Base-by-base conservation (phyloP, 2,329 filamentous ascomycete genomes). In the Verticillium nubilum region DNA sequence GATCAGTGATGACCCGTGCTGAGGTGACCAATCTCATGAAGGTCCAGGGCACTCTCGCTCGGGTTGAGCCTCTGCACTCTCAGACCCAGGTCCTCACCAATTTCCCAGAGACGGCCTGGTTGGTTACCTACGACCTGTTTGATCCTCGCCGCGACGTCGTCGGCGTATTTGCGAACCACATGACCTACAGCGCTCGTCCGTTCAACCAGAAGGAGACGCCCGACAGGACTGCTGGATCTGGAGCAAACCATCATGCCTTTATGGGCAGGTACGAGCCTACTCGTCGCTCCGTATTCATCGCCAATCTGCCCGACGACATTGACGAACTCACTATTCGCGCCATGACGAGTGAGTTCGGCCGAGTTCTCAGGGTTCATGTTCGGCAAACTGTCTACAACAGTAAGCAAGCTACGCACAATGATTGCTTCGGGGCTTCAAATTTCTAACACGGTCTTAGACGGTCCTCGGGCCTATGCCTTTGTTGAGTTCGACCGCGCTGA, bases 111-210 rank as follows among this genome's bases (percentile, higher is more conserved):
- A 68, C 69, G 12, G 70, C 75, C 2, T 73, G 83, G 1, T 63
- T 83, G 5, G 76, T 84, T 29, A 74, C 79, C 27, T 86, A 80
- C 61, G 70, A 74, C 47, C 74, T 74, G 62, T 86, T 82, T 56
- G 80, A 86, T 60, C 72, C 78, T 3, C 72, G 70, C 26, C 76
- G 83, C 25, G 77, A 84, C 59, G 76, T 84, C 4, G 71, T 78
- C 29, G 66, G 71, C 27, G 82, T 73, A 12, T 73, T 76, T 62
- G 66, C 73, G 58, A 64, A 72, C 58, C 62, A 77, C 61, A 62
- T 67, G 33, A 56, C 62, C 13, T 72, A 71, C 52, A 67, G 65
- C 2, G 69, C 74, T 53, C 61, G 67, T 4, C 63, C 70, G 1
- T 72, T 72, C 29, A 72, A 73, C 47, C 59, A 69, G 64, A 68